A percentile compares a stretch with the other conserved stretches of the same genome.
These are phyloP conservation scores for Crucibulum laeve DNA, from an alignment of 768 basidiomycete species.

Conservation along the genomic window DNA sequence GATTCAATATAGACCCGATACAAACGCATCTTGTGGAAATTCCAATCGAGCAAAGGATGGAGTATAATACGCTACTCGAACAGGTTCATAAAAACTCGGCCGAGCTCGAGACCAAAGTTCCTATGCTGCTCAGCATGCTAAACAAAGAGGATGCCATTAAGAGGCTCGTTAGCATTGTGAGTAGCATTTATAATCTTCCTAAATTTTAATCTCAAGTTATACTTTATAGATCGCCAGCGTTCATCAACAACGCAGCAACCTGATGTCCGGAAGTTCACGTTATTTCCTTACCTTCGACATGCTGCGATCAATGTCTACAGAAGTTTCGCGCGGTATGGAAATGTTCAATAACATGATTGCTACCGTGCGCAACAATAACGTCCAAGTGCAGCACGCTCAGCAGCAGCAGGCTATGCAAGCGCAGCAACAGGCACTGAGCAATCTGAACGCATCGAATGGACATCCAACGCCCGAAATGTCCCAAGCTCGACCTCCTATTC, in stretches of 20 bases:
- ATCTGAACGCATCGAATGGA: not conserved
- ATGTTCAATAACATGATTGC: constrained; percentile 26
- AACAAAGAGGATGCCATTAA: constrained; percentile 45
- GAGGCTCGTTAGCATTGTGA: constrained; percentile 51
- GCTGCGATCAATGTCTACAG: constrained; percentile 39
- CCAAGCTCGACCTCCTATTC: not conserved
- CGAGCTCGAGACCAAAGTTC: constrained; percentile 50
- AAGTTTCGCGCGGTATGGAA: constrained; percentile 37
- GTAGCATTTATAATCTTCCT: constrained; percentile 16
- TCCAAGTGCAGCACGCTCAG: constrained; percentile 14
- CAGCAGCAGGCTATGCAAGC: constrained; percentile 14
- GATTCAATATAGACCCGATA: constrained; percentile 25
- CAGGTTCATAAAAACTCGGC: constrained; percentile 35
- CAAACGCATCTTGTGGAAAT: constrained; percentile 32
- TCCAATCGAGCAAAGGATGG: constrained; percentile 48
- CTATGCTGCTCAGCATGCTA: constrained; percentile 38
- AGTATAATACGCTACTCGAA: constrained; percentile 49
- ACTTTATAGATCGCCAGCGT: constrained; percentile 37
- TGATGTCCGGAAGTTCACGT: constrained; percentile 33
- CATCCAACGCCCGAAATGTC: not conserved
- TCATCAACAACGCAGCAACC: constrained; percentile 35
- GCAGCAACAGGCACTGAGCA: constrained; percentile 6
- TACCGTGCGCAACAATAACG: constrained; percentile 6
- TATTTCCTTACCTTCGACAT: constrained; percentile 32
- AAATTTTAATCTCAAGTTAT: constrained; percentile 5